These are phyloP conservation scores for Buddleja alternifolia DNA, from an alignment of 257 asterid genomes.

Conservation along the genomic window DNA sequence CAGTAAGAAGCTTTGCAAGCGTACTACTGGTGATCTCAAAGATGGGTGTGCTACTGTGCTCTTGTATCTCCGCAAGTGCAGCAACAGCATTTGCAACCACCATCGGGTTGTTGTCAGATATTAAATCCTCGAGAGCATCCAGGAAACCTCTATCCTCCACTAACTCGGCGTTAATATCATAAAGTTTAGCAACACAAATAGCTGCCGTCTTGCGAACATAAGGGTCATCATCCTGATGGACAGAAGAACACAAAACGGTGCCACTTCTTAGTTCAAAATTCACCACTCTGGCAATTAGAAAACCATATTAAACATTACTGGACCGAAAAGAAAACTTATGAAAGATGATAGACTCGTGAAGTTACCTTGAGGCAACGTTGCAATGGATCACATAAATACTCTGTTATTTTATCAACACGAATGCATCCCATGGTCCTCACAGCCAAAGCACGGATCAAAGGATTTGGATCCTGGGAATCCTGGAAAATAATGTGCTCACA, in stretches of 20 bases:
- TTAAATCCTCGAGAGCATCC: conserved; percentile 97
- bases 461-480: conserved; percentile 99
- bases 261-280: conserved; percentile 31
- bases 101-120: conserved; percentile 99
- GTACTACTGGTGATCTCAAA: conserved; percentile 96
- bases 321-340: conserved; percentile 25
- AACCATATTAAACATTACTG: conserved; percentile 16
- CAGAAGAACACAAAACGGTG: conserved; percentile 22
- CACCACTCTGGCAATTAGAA: conserved; percentile 16
- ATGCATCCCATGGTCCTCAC: conserved; percentile 99
- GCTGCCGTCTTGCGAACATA: conserved; percentile 99
- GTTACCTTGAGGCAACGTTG: conserved; percentile 97
- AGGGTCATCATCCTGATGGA: conserved; percentile 95
- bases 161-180: conserved; percentile 96
- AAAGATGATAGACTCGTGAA: conserved; percentile 14
- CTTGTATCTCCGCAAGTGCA: conserved; percentile 98
- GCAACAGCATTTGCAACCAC: conserved; percentile 99
- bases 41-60: conserved; percentile 79
- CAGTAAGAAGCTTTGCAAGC: conserved; percentile 96
- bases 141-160: conserved; percentile 99
- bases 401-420: conserved; percentile 98
- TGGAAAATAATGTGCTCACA: conserved; percentile 38
- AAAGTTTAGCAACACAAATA: conserved; percentile 98
- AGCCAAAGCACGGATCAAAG: conserved; percentile 98
- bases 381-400: conserved; percentile 95